Conservation (phyloP, 2,329 filamentous ascomycete genomes). For the Neopestalotiopsis sp. region DNA sequence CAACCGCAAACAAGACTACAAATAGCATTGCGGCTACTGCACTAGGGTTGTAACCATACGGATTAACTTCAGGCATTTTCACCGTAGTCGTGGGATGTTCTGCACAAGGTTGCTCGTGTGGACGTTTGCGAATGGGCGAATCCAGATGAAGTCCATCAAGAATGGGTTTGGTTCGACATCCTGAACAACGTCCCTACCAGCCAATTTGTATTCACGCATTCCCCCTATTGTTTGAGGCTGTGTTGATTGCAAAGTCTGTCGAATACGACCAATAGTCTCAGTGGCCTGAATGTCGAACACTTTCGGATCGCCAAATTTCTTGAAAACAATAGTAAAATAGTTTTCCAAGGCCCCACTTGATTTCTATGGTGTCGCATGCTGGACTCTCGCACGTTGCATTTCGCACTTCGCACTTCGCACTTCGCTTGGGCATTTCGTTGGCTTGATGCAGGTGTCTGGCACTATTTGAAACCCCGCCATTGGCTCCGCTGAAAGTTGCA, state of each 20-base stretch:
- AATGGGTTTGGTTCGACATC: background rate
- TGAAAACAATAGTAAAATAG: background rate
- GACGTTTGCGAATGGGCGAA: background rate
- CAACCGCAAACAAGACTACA: background rate
- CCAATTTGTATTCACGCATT: background rate
- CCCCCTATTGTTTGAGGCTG: background rate
- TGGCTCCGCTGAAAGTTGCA: too few species aligned
- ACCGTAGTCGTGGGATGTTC: background rate
- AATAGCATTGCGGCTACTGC: conserved; percentile 4
- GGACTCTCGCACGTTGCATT: background rate
- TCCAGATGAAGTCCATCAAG: background rate
- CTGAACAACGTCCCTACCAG: background rate
- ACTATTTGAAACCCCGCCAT: too few species aligned
- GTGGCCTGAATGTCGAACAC: background rate
- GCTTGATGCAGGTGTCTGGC: too few species aligned
- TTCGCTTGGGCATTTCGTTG: too few species aligned
- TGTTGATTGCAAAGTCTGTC: background rate
- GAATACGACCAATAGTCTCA: background rate
- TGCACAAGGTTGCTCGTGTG: background rate
- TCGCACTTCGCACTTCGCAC: background rate
- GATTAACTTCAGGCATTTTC: background rate
- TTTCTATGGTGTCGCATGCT: background rate
- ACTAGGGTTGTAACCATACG: conserved; percentile 7
- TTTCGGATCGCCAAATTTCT: background rate
- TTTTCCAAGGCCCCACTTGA: background rate